Base-by-base conservation (phyloP, 73 alveolate species). In the Paraurostyla sp. region DNA sequence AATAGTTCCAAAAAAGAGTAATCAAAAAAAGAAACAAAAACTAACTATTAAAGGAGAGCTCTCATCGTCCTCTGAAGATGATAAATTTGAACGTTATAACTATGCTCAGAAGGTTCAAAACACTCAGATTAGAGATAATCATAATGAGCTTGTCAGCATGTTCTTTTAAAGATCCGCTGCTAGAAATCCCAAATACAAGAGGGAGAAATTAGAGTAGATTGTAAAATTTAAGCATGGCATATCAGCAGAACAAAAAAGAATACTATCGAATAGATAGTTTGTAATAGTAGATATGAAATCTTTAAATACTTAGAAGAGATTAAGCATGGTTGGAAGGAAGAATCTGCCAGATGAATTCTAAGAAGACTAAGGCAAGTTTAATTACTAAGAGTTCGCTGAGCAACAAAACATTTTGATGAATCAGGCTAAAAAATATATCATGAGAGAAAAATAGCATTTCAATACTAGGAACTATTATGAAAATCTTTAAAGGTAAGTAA, bases 121-220 rank as follows among this genome's bases (percentile, higher is more conserved):
- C 36, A 65, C 82, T 38, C 23, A 65, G 25, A 65, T 65, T 16
- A 65, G 82, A 40, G 82, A 65, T 65, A 65, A 65, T 40, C 82
- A 65, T 65, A 65, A 65, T 65, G 82, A 65, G 41, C 58, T 65
- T 6, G 6, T 65, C 9, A 40, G 82, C 9, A 65, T 65, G 82
- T 65, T 65, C 82, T 65, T 65, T 40, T 35, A 65, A 65, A 65
- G 82, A 22, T 65, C 82, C 3, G 18, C 7, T 9, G 82, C 43
- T 0, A 65, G 46, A 65, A 65, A 65, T 65, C 35, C 46, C 7
- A 65, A 30, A 35, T 65, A 65, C 41, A 65, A 65, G 25, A 65
- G 82, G 36, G 3, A 65, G 41, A 65, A 38, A 0, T 22, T 65
- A 15, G 58, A 65, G 38, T 18, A 65, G 58, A 65, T 65, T 2